Percentiles rank a stretch among this genome's conserved stretches.
Evolutionary conservation across 164 flowering plant genomes (phyloP).

Genomic region (Piper betle): DNA sequence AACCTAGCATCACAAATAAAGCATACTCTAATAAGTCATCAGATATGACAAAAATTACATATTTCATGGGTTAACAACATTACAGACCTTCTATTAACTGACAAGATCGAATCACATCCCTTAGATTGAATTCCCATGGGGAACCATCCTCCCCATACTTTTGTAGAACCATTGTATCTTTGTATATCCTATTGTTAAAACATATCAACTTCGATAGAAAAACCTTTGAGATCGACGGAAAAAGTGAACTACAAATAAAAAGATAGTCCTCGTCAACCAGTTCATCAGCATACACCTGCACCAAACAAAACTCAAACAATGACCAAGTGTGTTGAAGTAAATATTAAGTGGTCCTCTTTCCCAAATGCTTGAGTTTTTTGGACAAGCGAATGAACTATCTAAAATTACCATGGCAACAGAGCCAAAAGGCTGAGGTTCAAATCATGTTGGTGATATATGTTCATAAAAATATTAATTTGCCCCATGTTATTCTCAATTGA

Average conservation of each 20-base stretch:
- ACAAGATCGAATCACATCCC: constrained; percentile 91
- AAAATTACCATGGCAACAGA: no score
- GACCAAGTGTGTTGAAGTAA: no score
- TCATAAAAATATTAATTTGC: no score
- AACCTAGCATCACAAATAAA: constrained; percentile 23
- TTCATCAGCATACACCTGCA: constrained; percentile 90
- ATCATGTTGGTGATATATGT: no score
- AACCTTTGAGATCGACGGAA: constrained; percentile 39
- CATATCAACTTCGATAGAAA: constrained; percentile 48
- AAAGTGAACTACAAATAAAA: constrained; percentile 62
- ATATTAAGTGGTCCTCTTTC: no score
- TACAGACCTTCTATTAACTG: constrained; percentile 58
- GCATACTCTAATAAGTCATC: not conserved
- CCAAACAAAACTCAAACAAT: no score
- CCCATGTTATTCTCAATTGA: no score
- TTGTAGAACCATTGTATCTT: constrained; percentile 56
- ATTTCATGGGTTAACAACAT: not conserved
- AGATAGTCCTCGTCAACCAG: constrained; percentile 70
- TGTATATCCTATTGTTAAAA: constrained; percentile 61
- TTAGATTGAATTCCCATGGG: constrained; percentile 99
- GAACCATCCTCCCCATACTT: constrained; percentile 81
- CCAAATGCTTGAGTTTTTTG: no score
- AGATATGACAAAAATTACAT: not conserved
- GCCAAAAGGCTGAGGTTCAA: no score
- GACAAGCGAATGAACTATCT: no score